phyloP scores from a whole-genome alignment of 2,329 filamentous ascomycete genomes.

The Alternaria hordeiaustralica region DNA sequence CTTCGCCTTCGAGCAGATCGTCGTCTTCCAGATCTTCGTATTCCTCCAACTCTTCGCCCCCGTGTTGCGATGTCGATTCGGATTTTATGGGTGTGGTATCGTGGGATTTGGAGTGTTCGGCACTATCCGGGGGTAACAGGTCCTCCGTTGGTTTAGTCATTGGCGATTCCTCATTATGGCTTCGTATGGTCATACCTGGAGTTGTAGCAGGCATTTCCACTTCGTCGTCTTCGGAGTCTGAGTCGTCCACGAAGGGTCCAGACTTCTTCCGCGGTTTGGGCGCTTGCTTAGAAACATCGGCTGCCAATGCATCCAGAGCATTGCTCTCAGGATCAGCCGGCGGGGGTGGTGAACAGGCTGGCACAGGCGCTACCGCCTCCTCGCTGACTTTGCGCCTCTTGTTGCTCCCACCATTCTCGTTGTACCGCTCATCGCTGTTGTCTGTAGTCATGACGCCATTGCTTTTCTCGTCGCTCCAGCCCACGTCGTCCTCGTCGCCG shows the following conservation, averaged over 20 bases:
- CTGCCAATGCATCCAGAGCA: slow-evolving; percentile 6
- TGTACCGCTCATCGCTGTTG: slow-evolving; percentile 45
- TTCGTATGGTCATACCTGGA: slow-evolving; percentile 31
- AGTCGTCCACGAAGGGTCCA: slow-evolving; percentile 75
- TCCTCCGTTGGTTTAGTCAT: slow-evolving; percentile 33
- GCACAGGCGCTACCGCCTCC: slow-evolving; percentile 49
- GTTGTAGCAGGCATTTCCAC: slow-evolving; percentile 10
- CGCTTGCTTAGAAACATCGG: slow-evolving; percentile 13
- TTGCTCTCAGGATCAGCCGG: slow-evolving; percentile 18
- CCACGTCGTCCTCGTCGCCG: slow-evolving; percentile 33
- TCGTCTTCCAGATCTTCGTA: slow-evolving; percentile 68
- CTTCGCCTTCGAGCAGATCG: slow-evolving; percentile 62
- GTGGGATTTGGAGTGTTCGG: not conserved
- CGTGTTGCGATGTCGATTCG: slow-evolving; percentile 57
- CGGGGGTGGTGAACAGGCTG: slow-evolving; percentile 41
- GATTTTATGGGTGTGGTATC: slow-evolving; percentile 45
- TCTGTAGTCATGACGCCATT: slow-evolving; percentile 27
- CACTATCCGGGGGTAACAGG: slow-evolving; percentile 12
- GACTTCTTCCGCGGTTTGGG: slow-evolving; percentile 44
- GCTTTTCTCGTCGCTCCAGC: slow-evolving; percentile 39
- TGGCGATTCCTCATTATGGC: slow-evolving; percentile 14
- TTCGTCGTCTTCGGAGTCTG: slow-evolving; percentile 62
- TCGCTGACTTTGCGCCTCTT: slow-evolving; percentile 51
- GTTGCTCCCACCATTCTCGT: slow-evolving; percentile 51
- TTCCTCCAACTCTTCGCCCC: slow-evolving; percentile 58